Evolutionary conservation across 2,329 filamentous ascomycete genomes (phyloP).

Genomic region (Trichophyton verrucosum): DNA sequence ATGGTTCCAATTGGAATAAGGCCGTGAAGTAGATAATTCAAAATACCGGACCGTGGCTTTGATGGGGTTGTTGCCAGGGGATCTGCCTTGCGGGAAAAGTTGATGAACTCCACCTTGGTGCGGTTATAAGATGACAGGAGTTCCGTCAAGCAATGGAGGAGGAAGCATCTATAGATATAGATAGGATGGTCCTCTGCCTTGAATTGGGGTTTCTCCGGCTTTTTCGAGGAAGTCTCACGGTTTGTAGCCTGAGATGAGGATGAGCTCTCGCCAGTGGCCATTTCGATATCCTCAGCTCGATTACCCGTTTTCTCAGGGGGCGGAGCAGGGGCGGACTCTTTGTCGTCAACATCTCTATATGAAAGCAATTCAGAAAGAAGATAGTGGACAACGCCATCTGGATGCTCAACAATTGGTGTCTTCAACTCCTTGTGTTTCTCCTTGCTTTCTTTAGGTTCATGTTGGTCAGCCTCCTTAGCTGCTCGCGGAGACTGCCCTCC

Average conservation of each 20-base stretch:
- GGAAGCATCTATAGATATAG: conserved; percentile 90
- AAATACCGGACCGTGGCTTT: conserved; percentile 79
- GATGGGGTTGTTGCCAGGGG: conserved; percentile 75
- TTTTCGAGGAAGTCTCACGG: conserved; percentile 36
- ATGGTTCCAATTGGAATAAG: conserved; percentile 55
- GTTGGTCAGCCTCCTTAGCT: conserved; percentile 21
- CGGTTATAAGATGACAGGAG: conserved; percentile 74
- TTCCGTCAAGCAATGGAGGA: conserved; percentile 84
- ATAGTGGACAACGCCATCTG: conserved; percentile 91
- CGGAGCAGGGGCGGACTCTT: conserved; percentile 41
- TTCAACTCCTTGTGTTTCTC: conserved; percentile 58
- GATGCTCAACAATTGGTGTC: conserved; percentile 74
- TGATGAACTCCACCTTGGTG: conserved; percentile 97
- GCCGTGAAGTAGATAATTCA: conserved; percentile 85
- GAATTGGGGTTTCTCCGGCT: conserved; percentile 60
- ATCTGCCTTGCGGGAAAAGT: conserved; percentile 87
- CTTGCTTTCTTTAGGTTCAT: conserved; percentile 22
- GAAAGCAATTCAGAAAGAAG: conserved; percentile 82
- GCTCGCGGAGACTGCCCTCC: conserved; percentile 14
- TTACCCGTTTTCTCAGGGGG: conserved; percentile 14
- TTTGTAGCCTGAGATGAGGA: conserved; percentile 18
- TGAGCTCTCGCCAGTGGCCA: conserved; percentile 32
- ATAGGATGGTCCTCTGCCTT: conserved; percentile 89
- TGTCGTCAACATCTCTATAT: conserved; percentile 86
- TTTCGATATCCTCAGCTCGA: conserved; percentile 38